Evolutionary conservation across 23 red algal genomes (phyloP).

Genomic region (Porphyridium purpureum): DNA sequence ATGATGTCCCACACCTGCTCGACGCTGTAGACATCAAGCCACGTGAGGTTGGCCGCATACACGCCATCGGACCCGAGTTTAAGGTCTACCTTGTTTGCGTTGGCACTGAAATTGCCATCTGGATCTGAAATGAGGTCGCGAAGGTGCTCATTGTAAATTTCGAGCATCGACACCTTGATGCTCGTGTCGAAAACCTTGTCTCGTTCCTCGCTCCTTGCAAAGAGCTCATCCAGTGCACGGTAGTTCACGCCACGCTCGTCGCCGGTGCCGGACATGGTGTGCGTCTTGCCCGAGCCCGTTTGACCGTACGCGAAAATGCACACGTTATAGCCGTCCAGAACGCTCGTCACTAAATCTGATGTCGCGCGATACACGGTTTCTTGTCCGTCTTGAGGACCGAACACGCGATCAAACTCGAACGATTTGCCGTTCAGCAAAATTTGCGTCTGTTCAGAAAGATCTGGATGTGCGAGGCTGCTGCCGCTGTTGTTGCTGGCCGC

Average conservation of each 20-base stretch:
- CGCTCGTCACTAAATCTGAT: slow-evolving; percentile 55
- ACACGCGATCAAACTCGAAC: slow-evolving; percentile 92
- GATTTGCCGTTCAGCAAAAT: slow-evolving; percentile 18
- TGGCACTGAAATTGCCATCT: too few relatives aligned
- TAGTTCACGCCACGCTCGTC: slow-evolving; percentile 72
- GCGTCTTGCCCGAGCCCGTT: slow-evolving; percentile 85
- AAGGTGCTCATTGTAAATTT: slow-evolving; percentile 94
- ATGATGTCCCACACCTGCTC: slow-evolving; percentile 79
- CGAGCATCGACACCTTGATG: slow-evolving; percentile 71
- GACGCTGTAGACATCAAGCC: slow-evolving; percentile 34
- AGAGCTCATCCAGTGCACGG: slow-evolving; percentile 69
- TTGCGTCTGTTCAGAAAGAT: not conserved
- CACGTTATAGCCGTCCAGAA: slow-evolving; percentile 91
- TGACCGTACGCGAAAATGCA: slow-evolving; percentile 99
- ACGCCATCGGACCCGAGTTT: slow-evolving; percentile 32
- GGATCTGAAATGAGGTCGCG: slow-evolving; percentile 69
- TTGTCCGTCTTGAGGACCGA: slow-evolving; percentile 28
- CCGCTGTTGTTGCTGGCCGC: not conserved
- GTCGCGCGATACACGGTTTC: slow-evolving; percentile 68
- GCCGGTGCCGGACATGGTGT: slow-evolving; percentile 65
- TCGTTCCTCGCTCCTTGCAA: slow-evolving; percentile 55
- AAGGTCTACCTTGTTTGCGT: slow-evolving; percentile 48
- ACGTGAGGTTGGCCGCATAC: slow-evolving; percentile 60
- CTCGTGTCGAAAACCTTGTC: slow-evolving; percentile 22
- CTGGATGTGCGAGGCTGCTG: not conserved